phyloP scores from a whole-genome alignment of 805 yeast genomes.

The Metschnikowia shivogae region DNA sequence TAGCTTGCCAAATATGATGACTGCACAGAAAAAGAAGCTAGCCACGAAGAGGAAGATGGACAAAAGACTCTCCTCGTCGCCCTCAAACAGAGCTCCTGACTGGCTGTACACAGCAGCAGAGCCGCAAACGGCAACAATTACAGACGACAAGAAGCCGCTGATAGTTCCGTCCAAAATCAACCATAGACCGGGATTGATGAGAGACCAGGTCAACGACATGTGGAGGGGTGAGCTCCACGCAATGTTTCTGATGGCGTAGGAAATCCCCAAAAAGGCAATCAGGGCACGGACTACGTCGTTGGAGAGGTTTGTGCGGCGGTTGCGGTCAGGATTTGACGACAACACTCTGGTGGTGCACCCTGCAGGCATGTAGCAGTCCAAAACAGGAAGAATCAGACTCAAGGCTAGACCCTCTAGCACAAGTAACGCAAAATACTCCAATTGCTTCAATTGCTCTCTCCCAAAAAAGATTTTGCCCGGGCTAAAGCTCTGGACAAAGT shows the following conservation, averaged over 20 bases:
- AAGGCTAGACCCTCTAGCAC: slow-evolving; percentile 53
- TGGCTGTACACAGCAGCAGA: slow-evolving; percentile 29
- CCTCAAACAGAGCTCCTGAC: slow-evolving; percentile 20
- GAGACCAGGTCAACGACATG: slow-evolving; percentile 59
- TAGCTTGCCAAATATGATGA: slow-evolving; percentile 63
- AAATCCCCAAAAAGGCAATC: slow-evolving; percentile 65
- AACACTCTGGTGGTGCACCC: slow-evolving; percentile 29
- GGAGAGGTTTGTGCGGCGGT: slow-evolving; percentile 26
- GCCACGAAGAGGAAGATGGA: slow-evolving; percentile 53
- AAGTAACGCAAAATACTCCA: slow-evolving; percentile 17
- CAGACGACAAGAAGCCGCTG: slow-evolving; percentile 45
- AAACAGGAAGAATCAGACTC: slow-evolving; percentile 50
- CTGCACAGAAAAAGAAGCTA: slow-evolving; percentile 63
- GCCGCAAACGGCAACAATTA: slow-evolving; percentile 28
- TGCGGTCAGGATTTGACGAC: slow-evolving; percentile 38
- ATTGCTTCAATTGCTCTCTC: not conserved
- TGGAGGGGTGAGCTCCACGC: slow-evolving; percentile 68
- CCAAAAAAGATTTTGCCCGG: slow-evolving; percentile 11
- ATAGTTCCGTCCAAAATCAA: slow-evolving; percentile 56
- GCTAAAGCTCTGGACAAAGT: slow-evolving; percentile 24
- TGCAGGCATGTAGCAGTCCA: slow-evolving; percentile 32
- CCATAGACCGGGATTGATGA: slow-evolving; percentile 66
- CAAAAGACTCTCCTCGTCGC: slow-evolving; percentile 24
- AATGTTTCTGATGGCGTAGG: slow-evolving; percentile 63
- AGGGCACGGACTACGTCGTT: slow-evolving; percentile 40